phyloP scores from a whole-genome alignment of 2,329 filamentous ascomycete species.

The Diaporthe sp. region DNA sequence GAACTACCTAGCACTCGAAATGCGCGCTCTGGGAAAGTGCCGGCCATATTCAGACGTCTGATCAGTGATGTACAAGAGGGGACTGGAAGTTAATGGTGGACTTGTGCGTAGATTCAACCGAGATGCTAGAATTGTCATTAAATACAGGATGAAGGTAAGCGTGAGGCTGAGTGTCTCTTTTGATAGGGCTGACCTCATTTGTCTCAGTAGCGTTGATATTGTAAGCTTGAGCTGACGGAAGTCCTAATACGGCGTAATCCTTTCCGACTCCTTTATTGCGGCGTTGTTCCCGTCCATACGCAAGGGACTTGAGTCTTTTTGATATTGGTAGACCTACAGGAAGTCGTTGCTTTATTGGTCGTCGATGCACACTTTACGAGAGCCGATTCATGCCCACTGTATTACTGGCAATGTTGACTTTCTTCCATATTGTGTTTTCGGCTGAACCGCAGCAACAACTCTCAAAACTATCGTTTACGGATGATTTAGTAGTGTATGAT shows the following conservation, averaged over 20 bases:
- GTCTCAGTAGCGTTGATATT: slow-evolving; percentile 2
- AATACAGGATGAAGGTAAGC: background rate
- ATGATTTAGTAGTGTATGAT: too few species aligned
- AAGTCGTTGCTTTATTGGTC: too few species aligned
- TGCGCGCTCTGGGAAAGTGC: background rate
- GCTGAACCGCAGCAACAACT: background rate
- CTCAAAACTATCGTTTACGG: background rate
- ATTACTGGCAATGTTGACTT: too few species aligned
- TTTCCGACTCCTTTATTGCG: slow-evolving; percentile 7
- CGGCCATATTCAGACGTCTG: background rate
- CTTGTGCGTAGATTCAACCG: too few species aligned
- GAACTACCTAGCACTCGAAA: background rate
- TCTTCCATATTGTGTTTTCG: too few species aligned
- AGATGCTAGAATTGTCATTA: background rate
- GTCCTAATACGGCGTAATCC: slow-evolving; percentile 21
- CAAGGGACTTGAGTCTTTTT: background rate
- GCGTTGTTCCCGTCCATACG: background rate
- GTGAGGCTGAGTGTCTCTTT: background rate
- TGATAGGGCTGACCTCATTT: background rate
- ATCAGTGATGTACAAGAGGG: background rate
- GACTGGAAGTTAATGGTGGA: background rate
- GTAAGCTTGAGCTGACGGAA: slow-evolving; percentile 28
- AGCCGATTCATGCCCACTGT: background rate
- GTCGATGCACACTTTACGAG: background rate
- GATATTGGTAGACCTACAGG: background rate